Percentiles rank a stretch among this genome's conserved stretches.
Conservation (phyloP, 768 basidiomycete species). For the Peribolospora baueri region DNA sequence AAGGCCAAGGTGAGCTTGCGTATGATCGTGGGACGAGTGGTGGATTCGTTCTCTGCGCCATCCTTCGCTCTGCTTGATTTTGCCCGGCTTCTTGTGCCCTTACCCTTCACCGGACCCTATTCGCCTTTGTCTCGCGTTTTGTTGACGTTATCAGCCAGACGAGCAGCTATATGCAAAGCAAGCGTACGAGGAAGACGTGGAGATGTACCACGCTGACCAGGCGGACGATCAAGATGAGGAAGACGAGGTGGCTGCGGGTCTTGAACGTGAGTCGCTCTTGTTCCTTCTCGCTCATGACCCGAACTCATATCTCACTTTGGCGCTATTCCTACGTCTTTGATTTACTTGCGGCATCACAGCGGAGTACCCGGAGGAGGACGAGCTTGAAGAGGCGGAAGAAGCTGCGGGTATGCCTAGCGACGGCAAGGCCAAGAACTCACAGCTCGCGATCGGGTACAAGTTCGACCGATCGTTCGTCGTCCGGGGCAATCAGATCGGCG, state of each 20-base stretch:
- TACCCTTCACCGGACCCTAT: too few species aligned
- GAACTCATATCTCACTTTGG: too few species aligned
- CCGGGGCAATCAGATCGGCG: constrained; percentile 33
- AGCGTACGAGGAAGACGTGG: constrained; percentile 53
- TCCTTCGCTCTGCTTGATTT: too few species aligned
- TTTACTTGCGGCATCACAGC: too few species aligned
- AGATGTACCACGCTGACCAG: constrained; percentile 54
- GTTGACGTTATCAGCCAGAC: constrained; percentile 21
- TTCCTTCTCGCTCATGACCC: too few species aligned
- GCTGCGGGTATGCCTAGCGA: constrained; percentile 6
- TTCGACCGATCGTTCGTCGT: constrained; percentile 84
- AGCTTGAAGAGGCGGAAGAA: constrained; percentile 21
- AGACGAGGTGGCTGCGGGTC: constrained; percentile 34
- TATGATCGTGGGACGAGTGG: too few species aligned
- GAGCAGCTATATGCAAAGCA: constrained; percentile 64
- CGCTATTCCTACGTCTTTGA: neutral
- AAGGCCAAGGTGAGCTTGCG: constrained; percentile 25
- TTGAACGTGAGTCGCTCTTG: too few species aligned
- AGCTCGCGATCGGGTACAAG: constrained; percentile 81
- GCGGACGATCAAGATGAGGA: constrained; percentile 22
- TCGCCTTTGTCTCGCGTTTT: too few species aligned
- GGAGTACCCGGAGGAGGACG: constrained; percentile 14
- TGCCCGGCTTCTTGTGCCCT: too few species aligned
- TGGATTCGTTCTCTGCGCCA: too few species aligned
- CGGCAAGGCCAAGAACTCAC: constrained; percentile 35